phyloP scores from a whole-genome alignment of 2,329 filamentous ascomycete species.

The Cladosporium sp. region DNA sequence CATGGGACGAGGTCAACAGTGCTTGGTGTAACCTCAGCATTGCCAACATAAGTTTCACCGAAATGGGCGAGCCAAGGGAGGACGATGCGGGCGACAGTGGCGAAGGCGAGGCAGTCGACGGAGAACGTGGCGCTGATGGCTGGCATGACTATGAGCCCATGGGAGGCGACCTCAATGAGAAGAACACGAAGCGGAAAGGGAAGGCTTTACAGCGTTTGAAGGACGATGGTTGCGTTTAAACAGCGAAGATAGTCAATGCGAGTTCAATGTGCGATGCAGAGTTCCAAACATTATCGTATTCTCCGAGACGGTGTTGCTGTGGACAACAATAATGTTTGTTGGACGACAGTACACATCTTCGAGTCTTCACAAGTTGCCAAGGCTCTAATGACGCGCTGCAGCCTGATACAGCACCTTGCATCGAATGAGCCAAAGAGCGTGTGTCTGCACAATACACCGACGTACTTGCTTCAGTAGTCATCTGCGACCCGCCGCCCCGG shows the following conservation, averaged over 20 bases:
- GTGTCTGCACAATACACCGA: background rate
- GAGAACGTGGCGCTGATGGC: background rate
- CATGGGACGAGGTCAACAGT: slow-evolving; percentile 23
- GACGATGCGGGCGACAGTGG: background rate
- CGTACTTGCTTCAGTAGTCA: too few species aligned
- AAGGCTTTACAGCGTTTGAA: background rate
- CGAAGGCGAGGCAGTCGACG: background rate
- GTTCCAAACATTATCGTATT: background rate
- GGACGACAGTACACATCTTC: background rate
- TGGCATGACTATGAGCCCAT: background rate
- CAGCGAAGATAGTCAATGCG: background rate
- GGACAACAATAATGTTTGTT: background rate
- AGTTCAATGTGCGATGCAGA: background rate
- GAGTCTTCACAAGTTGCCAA: background rate
- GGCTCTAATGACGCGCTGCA: background rate
- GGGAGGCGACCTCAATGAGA: background rate
- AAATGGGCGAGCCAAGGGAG: background rate
- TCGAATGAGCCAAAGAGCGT: background rate
- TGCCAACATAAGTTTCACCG: background rate
- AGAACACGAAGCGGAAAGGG: background rate
- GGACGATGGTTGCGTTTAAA: background rate
- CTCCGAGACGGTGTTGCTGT: background rate
- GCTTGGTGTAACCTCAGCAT: slow-evolving; percentile 25
- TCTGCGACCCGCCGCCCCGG: background rate
- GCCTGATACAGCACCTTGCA: background rate